A percentile compares a stretch with the other conserved stretches of the same genome.
Conservation (phyloP, 208 protist species). For the Naegleria gruberi region DNA sequence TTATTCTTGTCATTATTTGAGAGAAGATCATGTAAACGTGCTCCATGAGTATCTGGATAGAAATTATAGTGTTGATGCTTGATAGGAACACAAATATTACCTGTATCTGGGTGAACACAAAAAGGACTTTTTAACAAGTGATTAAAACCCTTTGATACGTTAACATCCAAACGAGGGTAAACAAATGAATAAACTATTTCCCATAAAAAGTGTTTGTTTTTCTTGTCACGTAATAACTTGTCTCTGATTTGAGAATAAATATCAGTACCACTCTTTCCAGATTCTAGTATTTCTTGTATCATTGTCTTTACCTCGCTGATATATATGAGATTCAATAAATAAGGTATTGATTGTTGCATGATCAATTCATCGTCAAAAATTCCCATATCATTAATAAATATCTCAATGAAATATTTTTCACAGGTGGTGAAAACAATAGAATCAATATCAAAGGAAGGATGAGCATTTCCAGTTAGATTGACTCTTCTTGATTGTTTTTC, state of each 20-base stretch:
- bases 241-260: not conserved
- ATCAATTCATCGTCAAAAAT: constrained; percentile 1
- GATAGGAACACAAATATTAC: constrained; percentile 25
- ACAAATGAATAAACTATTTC: constrained; percentile 57
- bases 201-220: not conserved
- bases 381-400: not conserved
- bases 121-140: constrained; percentile 97
- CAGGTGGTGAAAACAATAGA: not conserved
- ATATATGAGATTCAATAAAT: not conserved
- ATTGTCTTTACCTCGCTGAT: not conserved
- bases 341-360: not conserved
- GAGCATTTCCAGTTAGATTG: not conserved
- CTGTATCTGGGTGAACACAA: constrained; percentile 88
- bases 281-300: not conserved
- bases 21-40: not conserved
- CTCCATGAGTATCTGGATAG: not conserved
- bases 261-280: not conserved
- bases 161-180: constrained; percentile 92
- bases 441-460: not conserved
- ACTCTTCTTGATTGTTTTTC: not conserved
- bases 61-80: not conserved
- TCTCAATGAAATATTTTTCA: constrained; percentile 9
- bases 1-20: not conserved
- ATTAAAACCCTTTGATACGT: constrained; percentile 88
- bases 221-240: not conserved